phyloP scores from a whole-genome alignment of 108 stramenopile species.

The Parietichytrium sp. region DNA sequence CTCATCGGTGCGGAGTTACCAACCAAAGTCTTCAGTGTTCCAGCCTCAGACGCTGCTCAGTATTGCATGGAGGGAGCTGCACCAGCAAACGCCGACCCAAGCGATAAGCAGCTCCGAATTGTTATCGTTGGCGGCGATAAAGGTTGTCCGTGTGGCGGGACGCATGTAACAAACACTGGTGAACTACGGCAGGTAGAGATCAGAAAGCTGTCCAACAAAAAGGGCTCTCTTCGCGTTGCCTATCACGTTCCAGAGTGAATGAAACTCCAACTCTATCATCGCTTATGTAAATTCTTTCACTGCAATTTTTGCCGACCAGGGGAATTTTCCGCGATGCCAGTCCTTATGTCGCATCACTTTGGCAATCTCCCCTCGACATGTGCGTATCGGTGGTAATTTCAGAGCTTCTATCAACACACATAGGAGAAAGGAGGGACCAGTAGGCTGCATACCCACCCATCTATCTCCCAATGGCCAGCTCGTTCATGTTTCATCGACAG shows the following conservation, averaged over 20 bases:
- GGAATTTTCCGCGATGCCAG: too few species aligned
- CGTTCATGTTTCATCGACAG: too few species aligned
- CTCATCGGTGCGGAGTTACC: conserved; percentile 23
- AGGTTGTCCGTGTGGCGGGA: conserved; percentile 43
- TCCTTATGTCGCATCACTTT: too few species aligned
- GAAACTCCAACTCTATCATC: too few species aligned
- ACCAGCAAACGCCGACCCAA: background rate
- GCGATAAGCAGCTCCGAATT: background rate
- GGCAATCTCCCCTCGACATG: too few species aligned
- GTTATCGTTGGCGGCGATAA: background rate
- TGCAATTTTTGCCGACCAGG: too few species aligned
- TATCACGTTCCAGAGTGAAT: conserved; percentile 7
- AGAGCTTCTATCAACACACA: too few species aligned
- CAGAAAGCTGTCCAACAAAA: conserved; percentile 37
- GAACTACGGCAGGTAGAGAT: background rate
- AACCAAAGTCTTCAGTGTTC: background rate
- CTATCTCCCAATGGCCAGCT: too few species aligned
- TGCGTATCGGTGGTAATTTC: too few species aligned
- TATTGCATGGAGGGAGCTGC: background rate
- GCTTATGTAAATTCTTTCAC: too few species aligned
- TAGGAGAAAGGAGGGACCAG: too few species aligned
- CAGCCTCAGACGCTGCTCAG: background rate
- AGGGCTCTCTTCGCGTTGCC: conserved; percentile 27
- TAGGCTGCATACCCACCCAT: too few species aligned
- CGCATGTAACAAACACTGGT: conserved; percentile 36